Evolutionary conservation across 1,284 basidiomycete species (phyloP), one percentile per base, ranked within the genome.

Genomic region (Inonotus hispidus): DNA sequence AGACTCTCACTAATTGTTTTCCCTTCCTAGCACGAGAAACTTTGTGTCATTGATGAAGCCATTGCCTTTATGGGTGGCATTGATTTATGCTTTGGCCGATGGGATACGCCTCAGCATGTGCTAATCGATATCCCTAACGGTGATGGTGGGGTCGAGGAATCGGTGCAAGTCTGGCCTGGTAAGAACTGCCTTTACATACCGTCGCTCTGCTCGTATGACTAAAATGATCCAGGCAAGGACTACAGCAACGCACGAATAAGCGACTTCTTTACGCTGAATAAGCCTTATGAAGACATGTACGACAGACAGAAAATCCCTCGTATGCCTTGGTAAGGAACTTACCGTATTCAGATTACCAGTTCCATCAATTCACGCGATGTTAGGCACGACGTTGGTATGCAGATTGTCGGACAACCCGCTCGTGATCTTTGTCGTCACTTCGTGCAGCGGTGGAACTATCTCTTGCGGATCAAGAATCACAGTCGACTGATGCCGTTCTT

Each of bases 21-120:
- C n/a, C 52, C 29, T 56, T 53, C 55, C 56, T 71, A 95, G 88
- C 97, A 99, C 74, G 97, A 99, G 77, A 99, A 99, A 74, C 73
- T 99, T 63, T 98, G 96, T 71, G 93, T 98, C 14, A 93, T 99
- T 64, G 97, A 99, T 72, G 93, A 98, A 73, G 88, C 93, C 0
- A 96, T 98, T 66, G 96, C 93, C 0, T 99, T 99, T 74, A 97
- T 95, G 92, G 97, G 97, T 32, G 97, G 97, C 0, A 75, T 99
- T 39, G 97, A 99, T 74, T 80, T 96, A 50, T 98, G 91, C 68
- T 95, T 93, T 68, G 93, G 93, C 47, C 91, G 93, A 70, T 95
- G 93, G 93, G 97, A 99, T 72, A 98, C 96, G 0, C 85, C 96
- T 1, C 94, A 96, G 61, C 97, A 99, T 72, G 85, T 90, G 35